These are phyloP conservation scores for Pilasporangium apinafurcum DNA, from an alignment of 352 stramenopile genomes.

Conservation along the genomic window DNA sequence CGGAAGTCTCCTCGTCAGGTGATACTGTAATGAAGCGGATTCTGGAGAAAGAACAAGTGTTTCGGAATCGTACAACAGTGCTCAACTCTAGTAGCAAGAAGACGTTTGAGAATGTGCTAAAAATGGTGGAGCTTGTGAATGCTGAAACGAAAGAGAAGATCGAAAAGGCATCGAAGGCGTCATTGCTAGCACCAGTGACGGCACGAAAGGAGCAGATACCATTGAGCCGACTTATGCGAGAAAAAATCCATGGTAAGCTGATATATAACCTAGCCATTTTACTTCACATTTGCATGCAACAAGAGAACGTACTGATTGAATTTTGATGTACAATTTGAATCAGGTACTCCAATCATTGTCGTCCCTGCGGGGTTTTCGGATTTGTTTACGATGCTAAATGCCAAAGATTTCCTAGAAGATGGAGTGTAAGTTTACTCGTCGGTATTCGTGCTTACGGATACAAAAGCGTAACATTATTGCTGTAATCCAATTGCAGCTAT, in stretches of 20 bases:
- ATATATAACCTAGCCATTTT: not conserved
- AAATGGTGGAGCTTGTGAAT: slow-evolving; percentile 74
- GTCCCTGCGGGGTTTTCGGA: slow-evolving; percentile 84
- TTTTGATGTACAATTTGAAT: not conserved
- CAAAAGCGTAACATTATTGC: not conserved
- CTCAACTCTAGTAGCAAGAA: slow-evolving; percentile 74
- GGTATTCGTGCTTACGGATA: not conserved
- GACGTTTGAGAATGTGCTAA: slow-evolving; percentile 79
- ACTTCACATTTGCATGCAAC: not conserved
- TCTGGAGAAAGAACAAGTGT: slow-evolving; percentile 56
- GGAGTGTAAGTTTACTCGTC: slow-evolving; percentile 47
- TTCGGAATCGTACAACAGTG: slow-evolving; percentile 63
- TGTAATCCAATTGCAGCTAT: slow-evolving; percentile 12
- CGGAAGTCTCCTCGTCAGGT: not conserved
- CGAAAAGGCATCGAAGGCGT: slow-evolving; percentile 72
- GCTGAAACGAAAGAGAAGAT: slow-evolving; percentile 85
- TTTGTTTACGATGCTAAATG: slow-evolving; percentile 87
- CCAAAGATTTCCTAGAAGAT: slow-evolving; percentile 82
- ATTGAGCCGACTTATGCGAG: slow-evolving; percentile 57
- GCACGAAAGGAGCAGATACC: slow-evolving; percentile 60
- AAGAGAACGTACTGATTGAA: not conserved
- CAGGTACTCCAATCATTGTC: slow-evolving; percentile 89
- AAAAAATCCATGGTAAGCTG: slow-evolving; percentile 62
- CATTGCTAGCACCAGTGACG: slow-evolving; percentile 31
- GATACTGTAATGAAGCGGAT: slow-evolving; percentile 61